Base-by-base conservation (phyloP, 2,329 filamentous ascomycete species). In the Fusarium abutilonis region DNA sequence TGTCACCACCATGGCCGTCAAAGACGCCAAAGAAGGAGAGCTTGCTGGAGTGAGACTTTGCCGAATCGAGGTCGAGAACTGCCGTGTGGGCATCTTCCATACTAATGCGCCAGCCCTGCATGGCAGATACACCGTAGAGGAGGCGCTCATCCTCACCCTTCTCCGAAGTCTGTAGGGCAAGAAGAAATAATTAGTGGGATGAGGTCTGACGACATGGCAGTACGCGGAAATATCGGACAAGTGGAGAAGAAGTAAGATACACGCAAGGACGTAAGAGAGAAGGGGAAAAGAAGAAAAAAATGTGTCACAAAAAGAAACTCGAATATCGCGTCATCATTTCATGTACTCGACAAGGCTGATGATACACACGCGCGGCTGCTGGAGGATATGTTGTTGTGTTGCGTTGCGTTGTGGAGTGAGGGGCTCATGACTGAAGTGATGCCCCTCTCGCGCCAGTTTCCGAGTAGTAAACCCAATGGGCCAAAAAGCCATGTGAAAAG, bases 21-120 rank as follows among this genome's bases (percentile, higher is more conserved):
- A 96, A 99, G 66, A 99, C 95, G 72, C 94, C 95, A 74, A 99
- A 99, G 82, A 97, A 98, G 69, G 93, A 93, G 73, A 98, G 83
- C 74, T 90, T 88, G 71, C 89, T 86, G 71, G 88, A 82, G 70
- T 89, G 84, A 47, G 87, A 86, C 70, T 89, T 84, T 67, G 87
- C 81, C 23, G 86, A 83, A 58, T 76, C 75, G 56, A 98, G 87
- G 78, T 98, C 92, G 75, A 99, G 90, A 48, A 98, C 82, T 52
- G 91, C 86, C 61, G 91, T 92, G 80, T 99, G 95, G 64, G 95
- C 89, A 77, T 99, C 95, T 78, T 99, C 95, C 95, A 99, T 99
- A 83, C 92, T 97, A 81, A 99, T 98, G 81, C 95, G 91, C 95
- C 95, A 99, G 83, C 95, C 95, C 80, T 99, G 95, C 95, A 99